phyloP scores from a whole-genome alignment of 164 flowering plant genomes.

The Pachysandra terminalis region DNA sequence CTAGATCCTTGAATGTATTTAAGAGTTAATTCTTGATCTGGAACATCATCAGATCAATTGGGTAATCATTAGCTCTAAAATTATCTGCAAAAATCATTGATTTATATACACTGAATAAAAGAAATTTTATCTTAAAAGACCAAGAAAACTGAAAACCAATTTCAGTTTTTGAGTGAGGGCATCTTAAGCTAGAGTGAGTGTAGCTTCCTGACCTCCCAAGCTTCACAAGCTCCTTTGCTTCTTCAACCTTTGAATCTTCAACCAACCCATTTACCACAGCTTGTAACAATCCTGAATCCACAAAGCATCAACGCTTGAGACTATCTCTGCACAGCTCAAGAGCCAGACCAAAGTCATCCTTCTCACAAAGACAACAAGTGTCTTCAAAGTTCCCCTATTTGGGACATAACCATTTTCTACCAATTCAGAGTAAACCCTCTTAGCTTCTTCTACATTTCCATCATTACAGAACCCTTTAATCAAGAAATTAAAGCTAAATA shows the following conservation, averaged over 20 bases:
- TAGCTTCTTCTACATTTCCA: constrained; percentile 36
- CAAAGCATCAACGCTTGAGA: constrained; percentile 8
- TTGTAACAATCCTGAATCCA: constrained; percentile 25
- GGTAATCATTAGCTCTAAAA: too few species aligned
- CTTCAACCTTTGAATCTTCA: constrained; percentile 27
- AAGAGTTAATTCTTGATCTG: too few species aligned
- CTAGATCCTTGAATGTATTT: too few species aligned
- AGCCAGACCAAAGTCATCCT: constrained; percentile 35
- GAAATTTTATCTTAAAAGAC: too few species aligned
- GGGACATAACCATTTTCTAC: constrained; percentile 15
- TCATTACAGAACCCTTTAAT: constrained; percentile 35
- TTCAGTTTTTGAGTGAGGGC: constrained; percentile 1
- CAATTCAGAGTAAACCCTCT: constrained; percentile 32
- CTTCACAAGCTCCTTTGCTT: constrained; percentile 35
- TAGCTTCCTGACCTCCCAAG: constrained; percentile 19
- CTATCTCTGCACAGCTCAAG: constrained; percentile 26
- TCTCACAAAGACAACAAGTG: constrained; percentile 33
- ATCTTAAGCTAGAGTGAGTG: constrained; percentile 5
- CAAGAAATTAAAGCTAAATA: constrained; percentile 28
- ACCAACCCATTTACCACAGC: constrained; percentile 40
- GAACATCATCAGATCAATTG: too few species aligned
- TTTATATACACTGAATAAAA: too few species aligned
- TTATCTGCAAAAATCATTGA: not conserved
- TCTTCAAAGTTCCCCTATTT: constrained; percentile 15
- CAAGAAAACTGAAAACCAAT: not conserved